Conservation (phyloP, 768 basidiomycete species). For the Coprinopsis strossmayeri region DNA sequence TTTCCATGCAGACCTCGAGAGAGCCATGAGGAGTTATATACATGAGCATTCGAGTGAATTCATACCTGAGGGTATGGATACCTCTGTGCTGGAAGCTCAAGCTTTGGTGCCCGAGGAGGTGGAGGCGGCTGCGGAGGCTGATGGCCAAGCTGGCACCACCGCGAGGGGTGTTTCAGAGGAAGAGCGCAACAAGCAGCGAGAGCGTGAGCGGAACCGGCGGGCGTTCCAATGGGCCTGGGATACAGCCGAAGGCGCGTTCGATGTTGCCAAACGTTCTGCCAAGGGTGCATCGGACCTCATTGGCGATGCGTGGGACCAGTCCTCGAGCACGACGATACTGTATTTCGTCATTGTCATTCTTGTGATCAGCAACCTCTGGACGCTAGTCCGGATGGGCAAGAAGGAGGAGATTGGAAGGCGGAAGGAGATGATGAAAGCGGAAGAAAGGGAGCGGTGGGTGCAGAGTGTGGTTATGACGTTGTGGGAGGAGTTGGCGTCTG, state of each 20-base stretch:
- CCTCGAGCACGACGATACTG: constrained; percentile 63
- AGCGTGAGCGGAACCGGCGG: constrained; percentile 62
- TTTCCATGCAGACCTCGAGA: constrained; percentile 80
- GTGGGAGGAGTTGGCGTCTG: constrained; percentile 60
- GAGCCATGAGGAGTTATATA: constrained; percentile 84
- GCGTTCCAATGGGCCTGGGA: constrained; percentile 87
- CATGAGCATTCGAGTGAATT: constrained; percentile 87
- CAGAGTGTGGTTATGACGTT: constrained; percentile 66
- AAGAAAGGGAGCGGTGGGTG: constrained; percentile 71
- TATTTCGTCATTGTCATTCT: constrained; percentile 67
- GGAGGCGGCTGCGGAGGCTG: constrained; percentile 5
- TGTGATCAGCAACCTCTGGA: constrained; percentile 76
- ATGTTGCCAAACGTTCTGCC: constrained; percentile 66
- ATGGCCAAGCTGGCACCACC: constrained; percentile 6
- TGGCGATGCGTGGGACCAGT: constrained; percentile 74
- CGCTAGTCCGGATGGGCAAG: constrained; percentile 36
- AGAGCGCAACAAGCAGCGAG: constrained; percentile 52
- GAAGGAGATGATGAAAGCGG: constrained; percentile 45
- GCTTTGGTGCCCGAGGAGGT: constrained; percentile 25
- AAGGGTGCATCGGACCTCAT: constrained; percentile 72
- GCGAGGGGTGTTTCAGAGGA: constrained; percentile 24
- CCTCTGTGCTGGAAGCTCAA: constrained; percentile 41
- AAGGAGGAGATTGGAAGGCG: constrained; percentile 34
- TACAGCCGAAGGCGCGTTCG: constrained; percentile 70
- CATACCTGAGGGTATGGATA: constrained; percentile 73